Percentiles rank a stretch among this genome's conserved stretches.
phyloP scores from a whole-genome alignment of 2,329 filamentous ascomycete species.

The Pestalotiopsis sp. region DNA sequence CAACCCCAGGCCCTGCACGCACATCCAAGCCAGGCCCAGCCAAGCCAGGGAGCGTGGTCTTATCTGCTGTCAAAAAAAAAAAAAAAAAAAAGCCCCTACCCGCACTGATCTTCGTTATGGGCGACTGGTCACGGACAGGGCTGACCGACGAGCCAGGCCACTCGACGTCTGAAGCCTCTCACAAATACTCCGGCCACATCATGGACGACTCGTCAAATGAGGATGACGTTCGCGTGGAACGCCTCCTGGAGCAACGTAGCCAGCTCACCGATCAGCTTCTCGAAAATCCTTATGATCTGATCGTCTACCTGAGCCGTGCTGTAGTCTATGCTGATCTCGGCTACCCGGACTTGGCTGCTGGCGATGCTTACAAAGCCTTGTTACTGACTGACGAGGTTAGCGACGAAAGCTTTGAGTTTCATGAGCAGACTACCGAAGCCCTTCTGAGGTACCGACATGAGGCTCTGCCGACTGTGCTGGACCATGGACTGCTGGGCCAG shows the following conservation, averaged over 20 bases:
- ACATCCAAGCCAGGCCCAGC: not conserved
- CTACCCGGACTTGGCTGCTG: conserved; percentile 87
- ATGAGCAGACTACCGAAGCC: conserved; percentile 65
- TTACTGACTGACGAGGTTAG: conserved; percentile 79
- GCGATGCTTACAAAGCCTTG: conserved; percentile 90
- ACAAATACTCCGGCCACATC: not conserved
- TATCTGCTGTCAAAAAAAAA: not conserved
- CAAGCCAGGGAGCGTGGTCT: not conserved
- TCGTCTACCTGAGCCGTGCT: conserved; percentile 71
- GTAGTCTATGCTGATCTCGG: conserved; percentile 71
- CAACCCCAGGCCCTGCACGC: not conserved
- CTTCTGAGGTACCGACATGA: conserved; percentile 42
- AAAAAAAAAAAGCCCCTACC: not conserved
- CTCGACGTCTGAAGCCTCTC: not conserved
- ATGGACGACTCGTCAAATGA: conserved; percentile 35
- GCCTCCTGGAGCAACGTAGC: conserved; percentile 56
- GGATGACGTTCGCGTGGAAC: conserved; percentile 40
- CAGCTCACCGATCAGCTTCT: conserved; percentile 58
- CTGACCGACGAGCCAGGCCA: not conserved
- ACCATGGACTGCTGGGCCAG: conserved; percentile 43
- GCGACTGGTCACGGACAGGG: not conserved
- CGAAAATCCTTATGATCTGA: conserved; percentile 59
- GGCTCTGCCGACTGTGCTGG: conserved; percentile 47
- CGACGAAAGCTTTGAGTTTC: conserved; percentile 82
- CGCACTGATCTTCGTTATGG: not conserved